phyloP scores from a whole-genome alignment of 305 asterid genomes.

The Solanum hybrid region DNA sequence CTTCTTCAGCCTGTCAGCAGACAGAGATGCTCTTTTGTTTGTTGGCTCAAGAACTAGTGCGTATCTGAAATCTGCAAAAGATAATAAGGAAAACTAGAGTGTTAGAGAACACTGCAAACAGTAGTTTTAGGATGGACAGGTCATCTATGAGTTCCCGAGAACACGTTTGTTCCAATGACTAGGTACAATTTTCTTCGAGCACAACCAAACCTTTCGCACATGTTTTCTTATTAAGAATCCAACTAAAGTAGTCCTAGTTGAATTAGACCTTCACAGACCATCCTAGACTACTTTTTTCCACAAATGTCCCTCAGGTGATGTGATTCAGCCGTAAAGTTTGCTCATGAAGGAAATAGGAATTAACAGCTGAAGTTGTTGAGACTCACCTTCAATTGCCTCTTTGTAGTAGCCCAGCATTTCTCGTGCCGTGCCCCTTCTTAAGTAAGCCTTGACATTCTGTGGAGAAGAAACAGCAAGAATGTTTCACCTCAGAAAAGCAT shows the following conservation, averaged over 20 bases:
- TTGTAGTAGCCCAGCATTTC: conserved; percentile 77
- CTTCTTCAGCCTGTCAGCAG: conserved; percentile 56
- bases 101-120: not conserved
- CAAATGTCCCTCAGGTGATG: not conserved
- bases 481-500: not conserved
- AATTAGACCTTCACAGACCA: not conserved
- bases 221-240: not conserved
- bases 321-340: not conserved
- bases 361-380: not conserved
- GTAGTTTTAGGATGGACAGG: not conserved
- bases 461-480: conserved; percentile 2
- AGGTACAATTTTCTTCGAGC: not conserved
- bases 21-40: conserved; percentile 78
- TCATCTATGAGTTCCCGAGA: not conserved
- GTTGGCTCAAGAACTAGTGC: conserved; percentile 95
- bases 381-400: conserved; percentile 83
- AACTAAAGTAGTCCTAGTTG: not conserved
- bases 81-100: not conserved
- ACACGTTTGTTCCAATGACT: not conserved
- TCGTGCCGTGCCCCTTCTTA: conserved; percentile 91
- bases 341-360: not conserved
- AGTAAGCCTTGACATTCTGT: conserved; percentile 85
- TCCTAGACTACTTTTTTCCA: not conserved
- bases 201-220: not conserved
- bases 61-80: conserved; percentile 59